Conservation (phyloP, 768 basidiomycete species). For the Galerina sulciceps region DNA sequence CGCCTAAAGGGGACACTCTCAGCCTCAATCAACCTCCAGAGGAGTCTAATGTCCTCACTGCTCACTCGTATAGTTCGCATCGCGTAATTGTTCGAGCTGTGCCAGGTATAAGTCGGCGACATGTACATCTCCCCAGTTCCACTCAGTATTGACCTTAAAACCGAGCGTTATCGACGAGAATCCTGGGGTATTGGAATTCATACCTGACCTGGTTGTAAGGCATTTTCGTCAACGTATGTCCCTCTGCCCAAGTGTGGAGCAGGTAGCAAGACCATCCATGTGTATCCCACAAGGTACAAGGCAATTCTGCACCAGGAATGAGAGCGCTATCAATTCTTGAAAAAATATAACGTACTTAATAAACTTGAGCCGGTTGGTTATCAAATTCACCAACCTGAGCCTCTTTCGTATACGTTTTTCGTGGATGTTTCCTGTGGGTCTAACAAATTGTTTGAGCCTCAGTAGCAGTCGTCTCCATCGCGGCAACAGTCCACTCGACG, state of each 20-base stretch:
- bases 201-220: constrained; percentile 91
- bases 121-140: constrained; percentile 91
- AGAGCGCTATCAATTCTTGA: not conserved
- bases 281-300: constrained; percentile 68
- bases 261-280: constrained; percentile 88
- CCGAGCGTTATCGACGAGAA: not conserved
- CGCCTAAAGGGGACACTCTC: constrained; percentile 48
- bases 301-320: constrained; percentile 42
- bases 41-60: constrained; percentile 56
- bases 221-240: constrained; percentile 95
- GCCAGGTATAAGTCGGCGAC: constrained; percentile 81
- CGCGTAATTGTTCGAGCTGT: constrained; percentile 65
- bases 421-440: constrained; percentile 29
- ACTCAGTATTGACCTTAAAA: constrained; percentile 84
- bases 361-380: constrained; percentile 38
- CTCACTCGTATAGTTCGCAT: constrained; percentile 64
- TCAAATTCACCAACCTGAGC: constrained; percentile 33
- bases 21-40: not conserved
- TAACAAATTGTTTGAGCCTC: constrained; percentile 27
- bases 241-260: constrained; percentile 60
- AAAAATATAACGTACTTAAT: constrained; percentile 38
- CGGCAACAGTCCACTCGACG: not conserved
- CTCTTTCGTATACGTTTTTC: constrained; percentile 51
- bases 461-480: constrained; percentile 16
- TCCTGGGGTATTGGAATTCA: not conserved